phyloP scores from a whole-genome alignment of 1,284 basidiomycete species.

The Heterobasidion occidentale region DNA sequence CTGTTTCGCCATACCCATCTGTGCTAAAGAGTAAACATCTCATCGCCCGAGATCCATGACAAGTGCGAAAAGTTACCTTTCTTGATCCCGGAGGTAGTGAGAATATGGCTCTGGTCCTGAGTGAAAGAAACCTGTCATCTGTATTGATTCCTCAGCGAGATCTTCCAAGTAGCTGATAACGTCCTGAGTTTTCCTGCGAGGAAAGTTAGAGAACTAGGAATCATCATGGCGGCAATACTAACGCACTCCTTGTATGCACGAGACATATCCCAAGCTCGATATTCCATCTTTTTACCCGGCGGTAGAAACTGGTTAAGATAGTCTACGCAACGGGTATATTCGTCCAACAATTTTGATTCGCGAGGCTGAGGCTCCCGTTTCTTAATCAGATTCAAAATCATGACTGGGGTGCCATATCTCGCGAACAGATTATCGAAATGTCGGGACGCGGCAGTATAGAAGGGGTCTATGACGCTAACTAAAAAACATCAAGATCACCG shows the following conservation, averaged over 20 bases:
- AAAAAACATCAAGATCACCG: neutral
- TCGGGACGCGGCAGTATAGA: constrained; percentile 86
- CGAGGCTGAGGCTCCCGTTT: constrained; percentile 73
- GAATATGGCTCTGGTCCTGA: constrained; percentile 73
- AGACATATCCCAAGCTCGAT: constrained; percentile 96
- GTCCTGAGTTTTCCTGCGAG: constrained; percentile 80
- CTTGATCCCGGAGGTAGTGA: constrained; percentile 48
- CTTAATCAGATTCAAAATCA: constrained; percentile 96
- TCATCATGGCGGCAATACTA: neutral
- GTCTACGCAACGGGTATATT: constrained; percentile 87
- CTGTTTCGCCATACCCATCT: constrained; percentile 43
- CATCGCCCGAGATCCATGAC: neutral
- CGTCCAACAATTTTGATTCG: constrained; percentile 89
- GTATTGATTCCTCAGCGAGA: constrained; percentile 90
- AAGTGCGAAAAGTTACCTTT: constrained; percentile 26
- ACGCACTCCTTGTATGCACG: constrained; percentile 80
- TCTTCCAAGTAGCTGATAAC: constrained; percentile 96
- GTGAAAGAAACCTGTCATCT: constrained; percentile 93
- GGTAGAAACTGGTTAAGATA: constrained; percentile 98
- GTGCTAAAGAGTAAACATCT: neutral
- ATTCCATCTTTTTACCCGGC: constrained; percentile 78
- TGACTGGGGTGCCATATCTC: constrained; percentile 87
- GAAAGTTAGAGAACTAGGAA: neutral
- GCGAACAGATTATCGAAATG: constrained; percentile 93
- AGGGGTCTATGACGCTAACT: constrained; percentile 96